Evolutionary conservation across 208 protist species (phyloP).

Genomic region (Endotrypanum monterogeii): DNA sequence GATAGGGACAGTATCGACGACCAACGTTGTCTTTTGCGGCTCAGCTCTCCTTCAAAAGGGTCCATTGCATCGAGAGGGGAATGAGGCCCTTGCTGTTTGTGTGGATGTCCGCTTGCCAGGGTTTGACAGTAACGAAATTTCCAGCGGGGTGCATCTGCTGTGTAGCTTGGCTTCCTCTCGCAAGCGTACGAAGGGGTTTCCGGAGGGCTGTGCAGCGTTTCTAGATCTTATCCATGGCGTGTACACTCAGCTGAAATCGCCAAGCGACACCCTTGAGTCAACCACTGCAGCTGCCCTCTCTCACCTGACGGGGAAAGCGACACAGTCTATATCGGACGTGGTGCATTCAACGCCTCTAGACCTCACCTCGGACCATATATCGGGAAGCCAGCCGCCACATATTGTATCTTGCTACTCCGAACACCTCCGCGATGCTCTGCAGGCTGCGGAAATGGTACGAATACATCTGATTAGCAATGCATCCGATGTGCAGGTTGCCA

Average conservation of each 20-base stretch:
- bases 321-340: background rate
- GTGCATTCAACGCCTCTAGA: background rate
- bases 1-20: constrained; percentile 54
- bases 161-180: constrained; percentile 53
- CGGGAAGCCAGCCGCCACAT: background rate
- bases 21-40: constrained; percentile 70
- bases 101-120: constrained; percentile 60
- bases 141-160: constrained; percentile 50
- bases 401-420: constrained; percentile 22
- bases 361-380: background rate
- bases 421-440: constrained; percentile 38
- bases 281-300: background rate
- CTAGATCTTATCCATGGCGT: constrained; percentile 47
- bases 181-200: constrained; percentile 57
- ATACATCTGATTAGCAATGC: constrained; percentile 35
- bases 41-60: constrained; percentile 20
- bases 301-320: background rate
- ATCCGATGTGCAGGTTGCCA: constrained; percentile 51
- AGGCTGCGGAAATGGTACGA: constrained; percentile 39
- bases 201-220: constrained; percentile 44
- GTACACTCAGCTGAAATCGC: constrained; percentile 12
- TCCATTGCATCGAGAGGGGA: constrained; percentile 12
- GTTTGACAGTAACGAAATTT: constrained; percentile 64
- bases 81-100: constrained; percentile 31
- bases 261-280: background rate